phyloP scores from a whole-genome alignment of 805 yeast genomes.

The Candida morakotiae region DNA sequence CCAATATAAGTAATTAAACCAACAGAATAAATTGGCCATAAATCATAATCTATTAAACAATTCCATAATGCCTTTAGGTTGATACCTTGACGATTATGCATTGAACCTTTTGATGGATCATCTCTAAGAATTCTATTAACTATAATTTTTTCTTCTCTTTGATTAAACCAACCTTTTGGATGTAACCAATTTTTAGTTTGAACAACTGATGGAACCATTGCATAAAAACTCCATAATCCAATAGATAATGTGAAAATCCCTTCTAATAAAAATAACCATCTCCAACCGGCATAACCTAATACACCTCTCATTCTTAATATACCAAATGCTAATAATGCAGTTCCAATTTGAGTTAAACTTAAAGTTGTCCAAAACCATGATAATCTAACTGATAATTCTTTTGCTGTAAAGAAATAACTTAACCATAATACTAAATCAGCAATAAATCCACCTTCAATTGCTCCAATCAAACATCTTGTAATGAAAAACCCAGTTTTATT shows the following conservation, averaged over 20 bases:
- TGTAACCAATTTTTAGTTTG: conserved; percentile 47
- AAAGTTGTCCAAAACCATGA: conserved; percentile 39
- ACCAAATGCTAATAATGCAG: conserved; percentile 45
- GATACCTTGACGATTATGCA: conserved; percentile 60
- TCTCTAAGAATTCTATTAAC: conserved; percentile 58
- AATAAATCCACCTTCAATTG: conserved; percentile 67
- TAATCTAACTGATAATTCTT: conserved; percentile 55
- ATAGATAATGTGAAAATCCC: conserved; percentile 51
- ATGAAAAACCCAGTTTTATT: conserved; percentile 39
- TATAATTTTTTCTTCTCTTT: conserved; percentile 52
- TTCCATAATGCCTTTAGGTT: conserved; percentile 33
- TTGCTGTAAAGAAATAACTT: conserved; percentile 59
- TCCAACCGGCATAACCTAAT: conserved; percentile 51
- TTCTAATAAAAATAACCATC: conserved; percentile 59
- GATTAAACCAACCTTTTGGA: conserved; percentile 45
- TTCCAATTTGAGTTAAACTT: conserved; percentile 17
- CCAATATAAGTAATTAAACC: conserved; percentile 34
- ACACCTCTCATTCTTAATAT: conserved; percentile 47
- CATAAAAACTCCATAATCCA: conserved; percentile 40
- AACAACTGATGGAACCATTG: conserved; percentile 52
- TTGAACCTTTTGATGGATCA: conserved; percentile 59
- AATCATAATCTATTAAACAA: conserved; percentile 45
- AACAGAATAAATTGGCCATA: conserved; percentile 28
- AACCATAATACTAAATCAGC: conserved; percentile 62
- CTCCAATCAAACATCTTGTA: conserved; percentile 50